Evolutionary conservation across 2,329 filamentous ascomycete genomes (phyloP), one percentile per base, ranked within the genome.

Genomic region (Alternaria incomplexa): DNA sequence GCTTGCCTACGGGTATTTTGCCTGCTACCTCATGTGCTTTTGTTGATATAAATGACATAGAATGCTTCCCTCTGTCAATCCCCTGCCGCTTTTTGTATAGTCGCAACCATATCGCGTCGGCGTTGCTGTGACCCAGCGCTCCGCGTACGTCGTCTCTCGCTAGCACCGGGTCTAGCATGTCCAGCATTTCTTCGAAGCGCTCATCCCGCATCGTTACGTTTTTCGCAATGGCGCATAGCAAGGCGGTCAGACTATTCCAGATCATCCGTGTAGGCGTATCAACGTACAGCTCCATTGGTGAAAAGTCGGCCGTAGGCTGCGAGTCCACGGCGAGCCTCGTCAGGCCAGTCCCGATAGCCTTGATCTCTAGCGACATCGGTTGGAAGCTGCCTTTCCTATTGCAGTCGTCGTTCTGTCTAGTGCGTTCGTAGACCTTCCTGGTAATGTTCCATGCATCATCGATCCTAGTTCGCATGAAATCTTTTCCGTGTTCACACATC

Each of bases 391-490:
- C 57, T 44, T 32, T 17, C 40, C 55, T 55, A 4, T 28, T 45
- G 20, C 25, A n/a, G 30, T 55, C 58, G 5, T 62, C 59, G n/a
- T 63, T 58, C 11, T 66, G 61, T 9, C 63, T 66, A 0, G 67
- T 72, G 6, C 72, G 67, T 17, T 61, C 62, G 53, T 79, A 72
- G 0, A 83, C 50, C 25, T 61, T 68, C 59, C 69, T 80, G 23
- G 88, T 80, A 15, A 85, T 82, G 56, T 79, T 81, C 90, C 91
- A 97, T 61, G 93, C 89, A 5, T 87, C 88, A 75, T 91, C 88
- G 64, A 97, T 87, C 7, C 96, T 85, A 0, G 88, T 89, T 32
- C 86, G 84, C 80, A 98, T 88, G 75, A 99, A 99, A 64, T 93
- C 89, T 0, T 93, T 92, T 0, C 93, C 92, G 50, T 87, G 83